Conservation (phyloP, 192 early-diverging fungal species). For the Coemansia umbellata region DNA sequence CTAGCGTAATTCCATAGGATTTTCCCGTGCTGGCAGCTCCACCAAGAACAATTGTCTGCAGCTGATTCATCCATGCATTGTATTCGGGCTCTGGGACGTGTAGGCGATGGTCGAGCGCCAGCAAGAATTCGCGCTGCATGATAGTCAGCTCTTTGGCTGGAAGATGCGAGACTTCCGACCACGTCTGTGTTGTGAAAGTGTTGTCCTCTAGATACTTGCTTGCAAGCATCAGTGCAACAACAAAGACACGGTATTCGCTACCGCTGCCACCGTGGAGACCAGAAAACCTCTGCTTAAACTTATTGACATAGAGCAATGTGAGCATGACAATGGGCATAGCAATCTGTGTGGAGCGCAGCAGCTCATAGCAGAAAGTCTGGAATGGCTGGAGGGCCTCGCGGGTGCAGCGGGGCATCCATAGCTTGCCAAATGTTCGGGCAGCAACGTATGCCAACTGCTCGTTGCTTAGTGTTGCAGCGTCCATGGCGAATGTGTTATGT, state of each 20-base stretch:
- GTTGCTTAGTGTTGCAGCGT: constrained; percentile 22
- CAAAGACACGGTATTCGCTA: constrained; percentile 78
- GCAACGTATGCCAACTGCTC: constrained; percentile 45
- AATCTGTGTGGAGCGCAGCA: constrained; percentile 50
- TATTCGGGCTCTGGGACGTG: constrained; percentile 69
- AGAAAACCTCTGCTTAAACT: constrained; percentile 38
- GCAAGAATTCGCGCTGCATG: constrained; percentile 85
- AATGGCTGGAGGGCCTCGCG: constrained; percentile 39
- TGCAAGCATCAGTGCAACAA: constrained; percentile 79
- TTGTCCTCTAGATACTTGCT: constrained; percentile 89
- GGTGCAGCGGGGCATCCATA: constrained; percentile 38
- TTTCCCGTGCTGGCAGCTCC: constrained; percentile 3
- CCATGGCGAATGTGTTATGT: constrained; percentile 1
- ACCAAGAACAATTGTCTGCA: constrained; percentile 38
- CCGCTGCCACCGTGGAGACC: constrained; percentile 51
- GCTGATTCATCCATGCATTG: constrained; percentile 59
- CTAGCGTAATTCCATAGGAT: constrained; percentile 6
- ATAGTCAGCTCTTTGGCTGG: constrained; percentile 75
- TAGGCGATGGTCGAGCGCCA: constrained; percentile 69
- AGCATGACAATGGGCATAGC: constrained; percentile 49
- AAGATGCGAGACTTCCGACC: constrained; percentile 81
- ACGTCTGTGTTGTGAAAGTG: constrained; percentile 86
- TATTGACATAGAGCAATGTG: constrained; percentile 43
- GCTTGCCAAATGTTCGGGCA: constrained; percentile 35
- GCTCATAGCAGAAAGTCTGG: constrained; percentile 44